A percentile compares a stretch with the other conserved stretches of the same genome.
phyloP scores from a whole-genome alignment of 176 grass and related monocot species.

The Avena eriantha region DNA sequence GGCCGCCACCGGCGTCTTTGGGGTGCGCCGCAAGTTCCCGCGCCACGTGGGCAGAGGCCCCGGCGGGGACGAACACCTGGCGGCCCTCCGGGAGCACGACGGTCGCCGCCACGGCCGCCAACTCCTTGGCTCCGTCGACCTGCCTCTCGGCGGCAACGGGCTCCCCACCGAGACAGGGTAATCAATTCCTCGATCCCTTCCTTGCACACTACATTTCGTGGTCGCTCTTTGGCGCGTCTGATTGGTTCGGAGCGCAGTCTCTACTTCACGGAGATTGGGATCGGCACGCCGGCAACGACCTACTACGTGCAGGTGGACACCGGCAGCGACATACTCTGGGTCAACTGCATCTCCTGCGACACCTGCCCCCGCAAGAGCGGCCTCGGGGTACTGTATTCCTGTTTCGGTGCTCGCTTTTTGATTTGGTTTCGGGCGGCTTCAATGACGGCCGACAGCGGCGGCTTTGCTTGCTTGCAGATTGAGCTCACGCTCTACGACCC shows the following conservation, averaged over 20 bases:
- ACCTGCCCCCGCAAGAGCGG: constrained; percentile 79
- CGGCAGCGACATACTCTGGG: constrained; percentile 93
- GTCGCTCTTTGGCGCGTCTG: constrained; percentile 9
- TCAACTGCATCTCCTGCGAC: constrained; percentile 88
- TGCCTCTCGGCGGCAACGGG: constrained; percentile 78
- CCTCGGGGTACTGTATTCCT: constrained; percentile 79
- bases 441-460: not conserved
- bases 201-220: not conserved
- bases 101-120: constrained; percentile 52
- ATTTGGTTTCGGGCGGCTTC: too few relatives aligned
- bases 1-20: constrained; percentile 61
- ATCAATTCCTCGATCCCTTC: not conserved
- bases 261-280: constrained; percentile 78
- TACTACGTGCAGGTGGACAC: constrained; percentile 99
- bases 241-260: constrained; percentile 55
- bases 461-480: constrained; percentile 58
- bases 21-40: constrained; percentile 79
- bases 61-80: constrained; percentile 12
- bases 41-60: not conserved
- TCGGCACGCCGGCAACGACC: constrained; percentile 73
- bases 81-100: constrained; percentile 64
- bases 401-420: too few relatives aligned
- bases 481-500: constrained; percentile 90
- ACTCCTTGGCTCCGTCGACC: constrained; percentile 60
- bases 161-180: constrained; percentile 70